phyloP scores from a whole-genome alignment of 2,329 filamentous ascomycete genomes.

The Alternaria novae-zelandiae region DNA sequence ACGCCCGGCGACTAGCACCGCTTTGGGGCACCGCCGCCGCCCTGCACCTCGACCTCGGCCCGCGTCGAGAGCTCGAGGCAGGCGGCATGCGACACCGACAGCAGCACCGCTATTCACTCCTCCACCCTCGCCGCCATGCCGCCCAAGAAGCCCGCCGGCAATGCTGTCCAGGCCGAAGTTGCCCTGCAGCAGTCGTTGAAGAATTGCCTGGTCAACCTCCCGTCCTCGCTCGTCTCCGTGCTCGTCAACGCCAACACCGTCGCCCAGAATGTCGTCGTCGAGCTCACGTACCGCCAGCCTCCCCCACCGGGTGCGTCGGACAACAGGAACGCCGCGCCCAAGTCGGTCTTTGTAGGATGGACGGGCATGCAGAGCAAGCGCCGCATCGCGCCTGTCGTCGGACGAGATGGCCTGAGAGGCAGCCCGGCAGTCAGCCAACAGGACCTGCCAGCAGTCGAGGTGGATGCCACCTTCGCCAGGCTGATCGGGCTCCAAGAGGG shows the following conservation, averaged over 20 bases:
- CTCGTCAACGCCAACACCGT: conserved; percentile 90
- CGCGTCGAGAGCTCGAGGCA: conserved; percentile 12
- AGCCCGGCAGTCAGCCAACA: conserved; percentile 70
- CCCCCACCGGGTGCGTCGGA: conserved; percentile 53
- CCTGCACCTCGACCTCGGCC: conserved; percentile 36
- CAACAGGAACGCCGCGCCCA: conserved; percentile 51
- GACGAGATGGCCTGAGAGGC: conserved; percentile 73
- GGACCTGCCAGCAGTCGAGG: conserved; percentile 78
- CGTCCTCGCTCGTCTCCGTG: conserved; percentile 79
- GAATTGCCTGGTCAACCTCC: conserved; percentile 94
- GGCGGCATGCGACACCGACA: conserved; percentile 1
- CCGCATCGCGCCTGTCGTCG: conserved; percentile 73
- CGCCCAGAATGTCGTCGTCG: conserved; percentile 94
- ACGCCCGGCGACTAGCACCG: conserved; percentile 31
- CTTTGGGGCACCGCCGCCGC: conserved; percentile 28
- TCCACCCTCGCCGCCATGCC: conserved; percentile 34
- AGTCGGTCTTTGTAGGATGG: conserved; percentile 90
- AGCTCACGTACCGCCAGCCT: conserved; percentile 77
- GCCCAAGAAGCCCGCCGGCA: conserved; percentile 53
- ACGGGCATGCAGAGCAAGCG: conserved; percentile 97
- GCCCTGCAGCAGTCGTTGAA: conserved; percentile 81
- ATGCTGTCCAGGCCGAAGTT: conserved; percentile 77
- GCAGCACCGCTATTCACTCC: conserved; percentile 2
- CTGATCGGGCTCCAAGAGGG: conserved; percentile 80
- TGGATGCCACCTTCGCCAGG: conserved; percentile 83